A percentile compares a stretch with the other conserved stretches of the same genome.
phyloP scores from a whole-genome alignment of 2,329 filamentous ascomycete species.

The Herpotrichia juniperi region DNA sequence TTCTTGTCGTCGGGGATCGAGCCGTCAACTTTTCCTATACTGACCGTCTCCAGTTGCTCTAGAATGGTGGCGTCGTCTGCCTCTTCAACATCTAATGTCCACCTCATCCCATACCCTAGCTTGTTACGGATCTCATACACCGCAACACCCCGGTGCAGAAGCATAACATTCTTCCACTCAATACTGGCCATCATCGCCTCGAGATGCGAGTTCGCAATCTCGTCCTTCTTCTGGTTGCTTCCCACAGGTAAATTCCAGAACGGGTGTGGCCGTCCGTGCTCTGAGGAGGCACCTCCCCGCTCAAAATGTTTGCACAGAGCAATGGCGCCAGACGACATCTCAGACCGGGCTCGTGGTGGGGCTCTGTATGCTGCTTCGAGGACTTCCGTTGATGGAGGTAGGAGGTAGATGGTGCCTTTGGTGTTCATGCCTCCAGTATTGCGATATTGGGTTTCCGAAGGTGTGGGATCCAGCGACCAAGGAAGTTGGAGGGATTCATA shows the following conservation, averaged over 20 bases:
- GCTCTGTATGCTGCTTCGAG: neutral
- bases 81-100: neutral
- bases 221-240: constrained; percentile 1
- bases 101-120: neutral
- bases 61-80: neutral
- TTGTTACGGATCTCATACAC: neutral
- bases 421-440: neutral
- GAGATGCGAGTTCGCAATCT: neutral
- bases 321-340: constrained; percentile 1
- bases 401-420: neutral
- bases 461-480: neutral
- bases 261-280: neutral
- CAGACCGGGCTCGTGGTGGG: neutral
- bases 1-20: neutral
- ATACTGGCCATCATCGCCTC: neutral
- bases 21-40: neutral
- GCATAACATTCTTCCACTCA: neutral
- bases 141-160: neutral
- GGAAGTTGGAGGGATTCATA: neutral
- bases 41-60: neutral
- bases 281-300: neutral
- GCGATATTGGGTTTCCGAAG: neutral
- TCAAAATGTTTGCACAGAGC: constrained; percentile 1
- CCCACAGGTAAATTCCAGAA: neutral
- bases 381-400: neutral